Base-by-base conservation (phyloP, 2,329 filamentous ascomycete genomes). In the Trichoderma simmonsii region DNA sequence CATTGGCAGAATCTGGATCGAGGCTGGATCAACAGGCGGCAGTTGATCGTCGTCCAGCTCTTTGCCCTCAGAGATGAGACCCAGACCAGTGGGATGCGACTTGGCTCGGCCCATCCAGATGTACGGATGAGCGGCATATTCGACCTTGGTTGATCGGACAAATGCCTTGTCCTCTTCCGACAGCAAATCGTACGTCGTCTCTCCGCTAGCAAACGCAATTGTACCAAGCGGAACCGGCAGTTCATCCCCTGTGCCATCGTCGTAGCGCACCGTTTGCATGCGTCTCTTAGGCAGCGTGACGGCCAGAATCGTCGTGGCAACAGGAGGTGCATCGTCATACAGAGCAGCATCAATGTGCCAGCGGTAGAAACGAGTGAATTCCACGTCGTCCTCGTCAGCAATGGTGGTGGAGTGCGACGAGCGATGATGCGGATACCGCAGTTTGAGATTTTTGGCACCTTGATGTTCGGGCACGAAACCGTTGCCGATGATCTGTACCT, bases 401-500 rank as follows among this genome's bases (percentile, higher is more conserved):
- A 51, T 51, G 4, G n/a, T 51, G 43, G 43, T 51, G n/a, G 43
- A 21, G 43, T 51, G 43, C 6, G 43, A 51, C n/a, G 43, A 51
- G n/a, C n/a, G 43, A 9, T 51, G 43, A 9, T 51, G 67, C 7
- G 67, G 43, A 8, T 70, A 56, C 21, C 24, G 57, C 9, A 51
- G 43, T 3, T 12, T 51, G 43, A 51, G 43, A 12, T 21, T 32
- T 9, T 26, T 62, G 43, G 48, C 59, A 9, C 43, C 60, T n/a
- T 70, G 43, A 7, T 64, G 48, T 18, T 54, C 43, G 5, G 6
- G 21, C 7, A 70, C 21, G 30, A 57, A 64, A n/a, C 60, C 68
- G n/a, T 70, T 64, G 12, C 24, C 43, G n/a, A 63, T 70, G 15
- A 64, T 56, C 6, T 70, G 68, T 4, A 64, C 43, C 28, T 70